A percentile compares a stretch with the other conserved stretches of the same genome.
These are phyloP conservation scores for Fusarium continuum DNA, from an alignment of 2,329 filamentous ascomycete genomes.

Conservation along the genomic window DNA sequence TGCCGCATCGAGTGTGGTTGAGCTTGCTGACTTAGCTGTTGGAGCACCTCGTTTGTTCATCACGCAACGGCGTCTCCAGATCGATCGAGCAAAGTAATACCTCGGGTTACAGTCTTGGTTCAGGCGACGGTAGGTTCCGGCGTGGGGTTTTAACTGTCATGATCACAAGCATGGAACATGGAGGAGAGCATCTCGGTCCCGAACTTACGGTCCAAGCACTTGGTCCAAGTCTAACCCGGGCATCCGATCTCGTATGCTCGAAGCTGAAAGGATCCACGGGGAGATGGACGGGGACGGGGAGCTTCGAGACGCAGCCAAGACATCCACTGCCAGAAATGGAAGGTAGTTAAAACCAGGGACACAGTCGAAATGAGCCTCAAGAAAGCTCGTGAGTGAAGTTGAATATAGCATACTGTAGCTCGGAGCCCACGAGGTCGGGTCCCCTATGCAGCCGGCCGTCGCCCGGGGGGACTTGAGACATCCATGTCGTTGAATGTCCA, in stretches of 20 bases:
- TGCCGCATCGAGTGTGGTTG: not conserved
- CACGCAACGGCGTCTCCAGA: constrained; percentile 5
- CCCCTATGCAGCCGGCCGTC: constrained; percentile 15
- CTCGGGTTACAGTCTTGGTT: not conserved
- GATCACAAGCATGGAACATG: not conserved
- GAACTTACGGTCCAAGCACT: not conserved
- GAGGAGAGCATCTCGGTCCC: no score
- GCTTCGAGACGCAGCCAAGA: not conserved
- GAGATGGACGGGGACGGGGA: not conserved
- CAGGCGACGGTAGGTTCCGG: not conserved
- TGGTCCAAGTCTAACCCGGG: no score
- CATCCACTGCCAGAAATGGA: constrained; percentile 12
- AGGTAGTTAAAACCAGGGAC: constrained; percentile 24
- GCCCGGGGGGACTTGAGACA: constrained; percentile 16
- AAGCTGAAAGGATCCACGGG: not conserved
- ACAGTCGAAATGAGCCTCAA: constrained; percentile 8
- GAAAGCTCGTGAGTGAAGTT: not conserved
- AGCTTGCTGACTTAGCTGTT: not conserved
- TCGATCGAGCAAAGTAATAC: not conserved
- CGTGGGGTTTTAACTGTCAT: constrained; percentile 12
- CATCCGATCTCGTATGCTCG: not conserved
- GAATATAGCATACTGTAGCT: not conserved
- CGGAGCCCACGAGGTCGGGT: constrained; percentile 20
- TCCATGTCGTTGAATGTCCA: constrained; percentile 14
- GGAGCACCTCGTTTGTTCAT: not conserved